Conservation (phyloP, 805 yeast genomes). For the Wickerhamiella sorbophila region DNA sequence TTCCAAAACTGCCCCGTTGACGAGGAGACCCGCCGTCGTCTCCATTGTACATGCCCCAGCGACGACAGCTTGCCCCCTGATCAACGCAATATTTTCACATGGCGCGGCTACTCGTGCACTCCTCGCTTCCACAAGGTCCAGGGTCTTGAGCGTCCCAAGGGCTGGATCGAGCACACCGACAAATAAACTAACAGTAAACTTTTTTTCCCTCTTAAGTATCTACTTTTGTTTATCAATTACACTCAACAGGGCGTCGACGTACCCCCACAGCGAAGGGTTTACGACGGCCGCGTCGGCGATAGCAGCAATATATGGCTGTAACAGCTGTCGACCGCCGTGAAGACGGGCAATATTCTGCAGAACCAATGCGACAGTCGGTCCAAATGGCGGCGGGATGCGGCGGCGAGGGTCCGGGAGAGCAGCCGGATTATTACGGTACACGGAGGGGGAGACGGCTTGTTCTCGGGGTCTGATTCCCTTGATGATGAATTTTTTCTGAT, state of each 20-base stretch:
- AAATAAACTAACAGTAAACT: neutral
- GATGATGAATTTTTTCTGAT: slow-evolving; percentile 72
- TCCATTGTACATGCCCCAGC: slow-evolving; percentile 63
- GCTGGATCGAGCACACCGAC: slow-evolving; percentile 19
- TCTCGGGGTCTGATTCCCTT: slow-evolving; percentile 85
- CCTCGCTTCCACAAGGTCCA: slow-evolving; percentile 23
- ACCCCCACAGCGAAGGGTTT: slow-evolving; percentile 17
- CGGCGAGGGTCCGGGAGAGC: slow-evolving; percentile 7
- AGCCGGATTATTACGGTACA: slow-evolving; percentile 1
- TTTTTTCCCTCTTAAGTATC: too few species aligned
- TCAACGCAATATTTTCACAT: slow-evolving; percentile 26
- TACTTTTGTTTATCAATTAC: slow-evolving; percentile 2
- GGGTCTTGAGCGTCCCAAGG: slow-evolving; percentile 21
- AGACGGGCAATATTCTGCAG: slow-evolving; percentile 25
- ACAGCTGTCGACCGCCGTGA: slow-evolving; percentile 17
- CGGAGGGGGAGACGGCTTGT: slow-evolving; percentile 22
- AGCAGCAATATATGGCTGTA: slow-evolving; percentile 12
- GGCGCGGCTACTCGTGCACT: slow-evolving; percentile 30
- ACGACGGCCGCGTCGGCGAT: slow-evolving; percentile 16
- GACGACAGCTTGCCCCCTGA: slow-evolving; percentile 25
- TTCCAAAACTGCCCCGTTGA: slow-evolving; percentile 52
- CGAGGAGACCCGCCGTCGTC: slow-evolving; percentile 34
- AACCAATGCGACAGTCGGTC: slow-evolving; percentile 24
- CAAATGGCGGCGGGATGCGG: slow-evolving; percentile 20
- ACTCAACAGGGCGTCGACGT: slow-evolving; percentile 18